Base-by-base conservation (phyloP, 306 rosid genomes). In the Sicyos baderoa region DNA sequence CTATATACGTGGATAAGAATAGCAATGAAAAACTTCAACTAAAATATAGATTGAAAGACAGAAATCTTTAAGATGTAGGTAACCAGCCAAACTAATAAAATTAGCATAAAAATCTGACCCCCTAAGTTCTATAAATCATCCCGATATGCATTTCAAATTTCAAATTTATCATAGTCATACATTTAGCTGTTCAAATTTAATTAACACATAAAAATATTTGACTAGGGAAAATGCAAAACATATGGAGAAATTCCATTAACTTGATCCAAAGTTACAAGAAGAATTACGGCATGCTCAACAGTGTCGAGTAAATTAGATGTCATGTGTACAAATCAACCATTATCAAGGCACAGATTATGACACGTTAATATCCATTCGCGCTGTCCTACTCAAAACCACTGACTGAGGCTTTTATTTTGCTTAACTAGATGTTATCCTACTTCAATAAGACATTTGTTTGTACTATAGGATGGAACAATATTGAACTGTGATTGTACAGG, bases 1-100 rank as follows among this genome's bases (percentile, higher is more conserved):
- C 99, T 93, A 75, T 6, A 73, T 44, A 75, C 2, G 62, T 65
- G 53, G 79, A 52, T 22, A 16, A 52, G 63, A 73, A 48, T 22
- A 23, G n/a, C n/a, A 72, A 59, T 17, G 68, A 37, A 72, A 23
- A 72, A 35, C 22, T 23, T 23, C 45, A 22, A 63, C 52, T 69
- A 42, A 14, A 35, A 62, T 12, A 60, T 1, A 57, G 9, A 49
- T 52, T 7, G 12, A 54, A 44, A 56, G 72, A 57, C 42, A 32
- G 52, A 73, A 29, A 58, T 12, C 53, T 21, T n/a, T 64, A 5
- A 40, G 5, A 5, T 42, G 53, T 13, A 64, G 13, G 21, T 44
- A 66, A 44, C 55, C 54, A 22, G 52, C 18, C 53, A 64, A 64
- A 42, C 32, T 61, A 37, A 37, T 9, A 7, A 15, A 42, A 66